phyloP scores from a whole-genome alignment of 495 filamentous ascomycete species.

The Aspergillus carlsbadensis region DNA sequence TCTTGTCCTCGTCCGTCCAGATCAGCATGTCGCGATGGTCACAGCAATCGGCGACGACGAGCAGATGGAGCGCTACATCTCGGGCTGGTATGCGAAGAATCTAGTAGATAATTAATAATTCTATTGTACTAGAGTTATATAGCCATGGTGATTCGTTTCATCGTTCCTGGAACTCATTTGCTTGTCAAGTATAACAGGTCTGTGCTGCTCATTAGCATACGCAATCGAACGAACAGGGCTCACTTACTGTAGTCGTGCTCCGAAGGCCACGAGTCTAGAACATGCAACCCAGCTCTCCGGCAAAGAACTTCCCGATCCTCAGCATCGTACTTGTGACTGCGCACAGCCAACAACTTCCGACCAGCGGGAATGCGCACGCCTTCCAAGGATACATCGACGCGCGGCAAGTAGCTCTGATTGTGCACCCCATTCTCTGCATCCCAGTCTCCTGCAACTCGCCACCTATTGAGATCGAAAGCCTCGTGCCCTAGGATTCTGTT shows the following conservation, averaged over 20 bases:
- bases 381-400: background rate
- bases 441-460: conserved; percentile 4
- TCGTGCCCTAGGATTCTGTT: conserved; percentile 3
- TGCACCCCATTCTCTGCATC: conserved; percentile 2
- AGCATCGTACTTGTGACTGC: conserved; percentile 8
- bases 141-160: background rate
- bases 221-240: background rate
- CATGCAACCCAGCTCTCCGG: background rate
- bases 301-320: background rate
- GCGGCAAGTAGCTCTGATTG: background rate
- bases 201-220: background rate
- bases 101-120: background rate
- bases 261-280: background rate
- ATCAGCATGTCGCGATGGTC: conserved; percentile 30
- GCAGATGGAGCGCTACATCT: conserved; percentile 15
- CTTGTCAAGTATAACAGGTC: background rate
- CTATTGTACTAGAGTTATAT: background rate
- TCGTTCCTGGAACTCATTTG: background rate
- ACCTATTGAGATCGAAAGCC: conserved; percentile 2
- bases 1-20: conserved; percentile 31
- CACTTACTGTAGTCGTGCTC: conserved; percentile 7
- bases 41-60: conserved; percentile 19
- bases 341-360: background rate
- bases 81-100: background rate
- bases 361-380: background rate